These are phyloP conservation scores for Curvularia sp. DNA, from an alignment of 2,329 filamentous ascomycete species.

Conservation along the genomic window DNA sequence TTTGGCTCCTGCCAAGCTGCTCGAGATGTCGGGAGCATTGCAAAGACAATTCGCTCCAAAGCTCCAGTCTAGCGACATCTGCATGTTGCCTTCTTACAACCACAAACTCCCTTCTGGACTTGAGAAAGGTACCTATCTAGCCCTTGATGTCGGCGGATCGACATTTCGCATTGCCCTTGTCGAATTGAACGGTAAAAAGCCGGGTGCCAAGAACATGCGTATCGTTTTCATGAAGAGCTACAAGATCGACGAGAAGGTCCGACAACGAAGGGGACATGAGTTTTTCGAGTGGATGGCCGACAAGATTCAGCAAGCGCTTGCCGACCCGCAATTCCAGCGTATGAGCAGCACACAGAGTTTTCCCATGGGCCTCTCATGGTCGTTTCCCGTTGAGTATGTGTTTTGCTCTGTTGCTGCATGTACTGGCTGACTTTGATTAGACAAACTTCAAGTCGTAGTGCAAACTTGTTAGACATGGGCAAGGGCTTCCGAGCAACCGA, in stretches of 20 bases:
- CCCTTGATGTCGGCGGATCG: constrained; percentile 70
- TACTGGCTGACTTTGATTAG: constrained; percentile 34
- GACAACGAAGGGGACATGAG: constrained; percentile 60
- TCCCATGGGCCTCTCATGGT: constrained; percentile 69
- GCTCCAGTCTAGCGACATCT: constrained; percentile 63
- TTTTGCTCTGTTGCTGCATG: neutral
- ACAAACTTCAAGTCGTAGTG: constrained; percentile 66
- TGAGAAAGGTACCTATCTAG: constrained; percentile 66
- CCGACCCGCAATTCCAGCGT: constrained; percentile 48
- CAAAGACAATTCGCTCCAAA: constrained; percentile 62
- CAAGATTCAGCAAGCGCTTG: constrained; percentile 63
- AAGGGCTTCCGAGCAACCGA: constrained; percentile 69
- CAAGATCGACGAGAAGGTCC: constrained; percentile 63
- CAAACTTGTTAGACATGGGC: constrained; percentile 67
- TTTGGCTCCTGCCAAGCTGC: constrained; percentile 50
- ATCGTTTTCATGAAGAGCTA: constrained; percentile 63
- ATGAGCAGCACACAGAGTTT: constrained; percentile 52
- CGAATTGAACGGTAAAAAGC: constrained; percentile 58
- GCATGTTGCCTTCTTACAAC: constrained; percentile 71
- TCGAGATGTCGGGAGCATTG: constrained; percentile 54
- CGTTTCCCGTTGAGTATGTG: constrained; percentile 66
- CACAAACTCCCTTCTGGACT: constrained; percentile 65
- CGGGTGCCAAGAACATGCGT: constrained; percentile 57
- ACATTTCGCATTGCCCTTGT: constrained; percentile 69
- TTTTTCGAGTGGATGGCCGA: constrained; percentile 74